Percentiles rank a stretch among this genome's conserved stretches.
Conservation (phyloP, 768 basidiomycete species). For the Favolaschia claudopus region DNA sequence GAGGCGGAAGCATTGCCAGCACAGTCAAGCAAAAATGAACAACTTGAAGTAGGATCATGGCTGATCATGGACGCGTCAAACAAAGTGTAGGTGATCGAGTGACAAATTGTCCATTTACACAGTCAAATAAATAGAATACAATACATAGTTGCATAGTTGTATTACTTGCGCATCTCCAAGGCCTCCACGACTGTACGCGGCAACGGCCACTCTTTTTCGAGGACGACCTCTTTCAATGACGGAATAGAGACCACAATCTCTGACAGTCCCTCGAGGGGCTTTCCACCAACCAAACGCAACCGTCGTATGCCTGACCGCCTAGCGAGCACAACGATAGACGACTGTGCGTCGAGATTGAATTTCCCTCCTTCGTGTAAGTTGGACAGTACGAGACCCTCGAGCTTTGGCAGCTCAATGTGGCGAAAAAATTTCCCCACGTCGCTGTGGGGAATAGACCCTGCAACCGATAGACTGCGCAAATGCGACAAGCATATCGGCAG, state of each 20-base stretch:
- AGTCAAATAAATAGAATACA: not conserved
- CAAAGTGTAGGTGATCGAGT: too few species aligned
- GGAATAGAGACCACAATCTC: constrained; percentile 18
- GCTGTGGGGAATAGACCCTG: not conserved
- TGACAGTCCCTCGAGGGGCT: not conserved
- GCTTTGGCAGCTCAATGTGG: constrained; percentile 1
- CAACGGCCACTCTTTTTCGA: not conserved
- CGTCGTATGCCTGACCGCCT: constrained; percentile 7
- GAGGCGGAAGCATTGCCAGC: not conserved
- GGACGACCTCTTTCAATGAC: constrained; percentile 14
- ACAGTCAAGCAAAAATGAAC: not conserved
- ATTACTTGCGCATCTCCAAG: constrained; percentile 13
- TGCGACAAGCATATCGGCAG: constrained; percentile 3
- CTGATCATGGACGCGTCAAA: not conserved
- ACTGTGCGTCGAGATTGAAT: not conserved
- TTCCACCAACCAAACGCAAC: constrained; percentile 3
- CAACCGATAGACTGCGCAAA: constrained; percentile 1
- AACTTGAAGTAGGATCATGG: not conserved
- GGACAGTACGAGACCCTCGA: constrained; percentile 8
- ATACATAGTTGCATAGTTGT: not conserved
- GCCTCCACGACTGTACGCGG: constrained; percentile 5
- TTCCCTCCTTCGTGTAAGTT: not conserved
- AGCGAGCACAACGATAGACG: constrained; percentile 9
- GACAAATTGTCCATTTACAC: too few species aligned
- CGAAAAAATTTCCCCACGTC: constrained; percentile 6